These are phyloP conservation scores for Phlegmacium glaucopus DNA, from an alignment of 768 basidiomycete genomes.

Conservation along the genomic window DNA sequence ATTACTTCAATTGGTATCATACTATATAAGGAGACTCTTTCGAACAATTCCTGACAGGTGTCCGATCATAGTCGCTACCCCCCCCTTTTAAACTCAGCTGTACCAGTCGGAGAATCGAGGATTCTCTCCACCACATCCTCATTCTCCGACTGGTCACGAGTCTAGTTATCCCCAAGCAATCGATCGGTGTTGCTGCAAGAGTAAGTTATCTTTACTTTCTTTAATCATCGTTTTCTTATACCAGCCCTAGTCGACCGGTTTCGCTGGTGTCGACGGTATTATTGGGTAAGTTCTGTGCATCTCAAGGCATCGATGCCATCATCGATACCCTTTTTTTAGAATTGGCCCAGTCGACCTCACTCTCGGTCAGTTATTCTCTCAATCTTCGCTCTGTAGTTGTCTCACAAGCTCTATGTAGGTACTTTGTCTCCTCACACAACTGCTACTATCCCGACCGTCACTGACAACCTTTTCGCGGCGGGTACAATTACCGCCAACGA, in stretches of 20 bases:
- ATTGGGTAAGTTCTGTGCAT: conserved; percentile 43
- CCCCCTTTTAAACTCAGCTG: no score
- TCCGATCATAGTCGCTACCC: no score
- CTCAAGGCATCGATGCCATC: neutral
- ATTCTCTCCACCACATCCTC: conserved; percentile 44
- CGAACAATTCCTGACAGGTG: no score
- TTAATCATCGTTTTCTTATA: neutral
- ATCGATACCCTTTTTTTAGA: conserved; percentile 25
- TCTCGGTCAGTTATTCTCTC: conserved; percentile 23
- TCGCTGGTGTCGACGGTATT: conserved; percentile 56
- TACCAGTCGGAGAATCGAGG: no score
- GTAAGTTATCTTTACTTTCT: conserved; percentile 1
- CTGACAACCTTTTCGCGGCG: conserved; percentile 45
- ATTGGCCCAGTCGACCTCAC: conserved; percentile 62
- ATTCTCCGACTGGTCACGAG: no score
- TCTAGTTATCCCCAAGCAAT: conserved; percentile 49
- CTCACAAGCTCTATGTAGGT: conserved; percentile 16
- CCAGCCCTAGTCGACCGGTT: conserved; percentile 29
- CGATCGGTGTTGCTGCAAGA: conserved; percentile 54
- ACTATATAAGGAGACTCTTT: no score
- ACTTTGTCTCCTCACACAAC: conserved; percentile 28
- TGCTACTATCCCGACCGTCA: conserved; percentile 49
- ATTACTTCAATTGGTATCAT: no score
- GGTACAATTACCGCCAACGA: conserved; percentile 36
- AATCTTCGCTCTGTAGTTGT: neutral